Base-by-base conservation (phyloP, 2,329 filamentous ascomycete species). In the Hypomyces rosellus region DNA sequence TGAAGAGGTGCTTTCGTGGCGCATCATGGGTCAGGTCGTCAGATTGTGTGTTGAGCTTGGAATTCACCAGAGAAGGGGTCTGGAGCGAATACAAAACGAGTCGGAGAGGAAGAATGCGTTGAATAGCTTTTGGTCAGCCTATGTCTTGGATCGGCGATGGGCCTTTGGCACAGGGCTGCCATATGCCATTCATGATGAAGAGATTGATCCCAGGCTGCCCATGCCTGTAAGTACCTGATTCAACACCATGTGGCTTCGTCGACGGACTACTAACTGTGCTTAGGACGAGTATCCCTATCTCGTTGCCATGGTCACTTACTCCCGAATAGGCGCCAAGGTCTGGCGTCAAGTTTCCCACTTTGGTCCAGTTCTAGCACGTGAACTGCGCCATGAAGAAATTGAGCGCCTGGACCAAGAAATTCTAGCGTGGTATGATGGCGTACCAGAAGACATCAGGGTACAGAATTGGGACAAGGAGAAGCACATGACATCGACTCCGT, bases 111-210 rank as follows among this genome's bases (percentile, higher is more conserved):
- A 76, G 45, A 77, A 81, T 46, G 83, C 86, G 0, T 76, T 88
- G 25, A 81, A 85, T 45, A 80, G 88, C 13, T 95, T 95, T 66
- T 96, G 89, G 91, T 83, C 86, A 1, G 83, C 90, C 15, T 95
- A 93, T 62, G 84, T 90, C 4, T 74, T 96, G 37, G 91, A 96
- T 64, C 77, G 89, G 37, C 78, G 90, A 46, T 96, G 89, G 89
- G 89, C 86, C 55, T 89, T 96, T 59, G 88, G 86, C n/a, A 91
- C 88, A 0, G 90, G 90, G 0, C 77, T 96, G 65, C 90, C 90
- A 0, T 95, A 89, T 69, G 85, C 88, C 2, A 74, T 95, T 34
- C 86, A 92, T 57, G 90, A 96, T 61, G 80, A 87, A 14, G 89
- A 95, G 62, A 88, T 96, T 53, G 90, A 96, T 61, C 81, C 85